Base-by-base conservation (phyloP, 208 protist species). In the Crithidia acanthocephali region DNA sequence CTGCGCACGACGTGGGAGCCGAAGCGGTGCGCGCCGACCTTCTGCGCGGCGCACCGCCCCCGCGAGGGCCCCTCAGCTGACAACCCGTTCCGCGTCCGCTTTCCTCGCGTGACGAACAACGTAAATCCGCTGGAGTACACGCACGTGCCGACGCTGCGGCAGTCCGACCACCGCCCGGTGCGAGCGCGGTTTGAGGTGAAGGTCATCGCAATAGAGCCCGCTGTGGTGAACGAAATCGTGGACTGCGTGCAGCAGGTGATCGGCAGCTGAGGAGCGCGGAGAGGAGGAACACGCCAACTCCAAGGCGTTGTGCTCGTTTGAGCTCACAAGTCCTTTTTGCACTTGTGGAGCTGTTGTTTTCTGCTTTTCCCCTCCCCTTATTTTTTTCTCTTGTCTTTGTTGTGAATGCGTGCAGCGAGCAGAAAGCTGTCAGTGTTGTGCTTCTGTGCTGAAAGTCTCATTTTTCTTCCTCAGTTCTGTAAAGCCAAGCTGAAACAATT, bases 111-210 rank as follows among this genome's bases (percentile, higher is more conserved):
- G n/a, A 74, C 71, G 8, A 94, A 94, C 58, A 59, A 70, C 55
- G 73, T 89, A 16, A 22, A 64, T 16, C 79, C 80, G 16, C 40
- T 86, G 15, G 79, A 81, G 62, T 94, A 94, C 62, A 69, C 70
- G 44, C 68, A 65, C 74, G 77, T 88, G 27, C 42, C 66, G 50
- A 15, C 18, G 16, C 68, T 94, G 67, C 72, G 74, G 57, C 79
- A 88, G 62, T 94, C 88, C 9, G 88, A 94, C 60, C 88, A 94
- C 28, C 78, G 86, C 15, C 88, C 88, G 9, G 88, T 94, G 44
- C 81, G 75, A 25, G 83, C 85, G n/a, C 76, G 83, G 27, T 94
- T 94, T 60, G 81, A 84, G 40, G 85, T 94, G 37, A 78, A 68
- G 35, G 85, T 91, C 16, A 45, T 94, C 13, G 50, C 72, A 3